phyloP scores from a whole-genome alignment of 805 yeast species.

The Wickerhamiella azyma region DNA sequence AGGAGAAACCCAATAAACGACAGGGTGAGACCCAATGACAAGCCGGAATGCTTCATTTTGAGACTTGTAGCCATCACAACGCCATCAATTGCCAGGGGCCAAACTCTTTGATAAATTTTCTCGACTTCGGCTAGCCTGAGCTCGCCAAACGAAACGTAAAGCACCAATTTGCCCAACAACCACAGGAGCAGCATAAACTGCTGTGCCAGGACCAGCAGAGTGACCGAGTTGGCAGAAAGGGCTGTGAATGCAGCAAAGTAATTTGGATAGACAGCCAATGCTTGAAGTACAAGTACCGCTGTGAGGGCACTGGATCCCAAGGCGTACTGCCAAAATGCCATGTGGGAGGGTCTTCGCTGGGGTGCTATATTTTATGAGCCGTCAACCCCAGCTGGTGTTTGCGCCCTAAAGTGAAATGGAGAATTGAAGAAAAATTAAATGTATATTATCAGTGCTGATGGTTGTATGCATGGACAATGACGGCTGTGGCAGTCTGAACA shows the following conservation, averaged over 20 bases:
- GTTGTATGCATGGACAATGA: conserved; percentile 76
- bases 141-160: conserved; percentile 53
- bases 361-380: neutral
- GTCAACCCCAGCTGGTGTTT: neutral
- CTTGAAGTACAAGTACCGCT: neutral
- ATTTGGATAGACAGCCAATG: conserved; percentile 36
- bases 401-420: neutral
- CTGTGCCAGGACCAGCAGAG: conserved; percentile 31
- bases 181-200: conserved; percentile 17
- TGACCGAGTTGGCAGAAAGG: conserved; percentile 37
- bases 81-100: conserved; percentile 45
- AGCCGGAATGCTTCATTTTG: conserved; percentile 35
- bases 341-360: neutral
- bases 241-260: conserved; percentile 36
- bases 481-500: conserved; percentile 93
- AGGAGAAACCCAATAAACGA: conserved; percentile 28
- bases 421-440: neutral
- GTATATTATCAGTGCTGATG: conserved; percentile 12
- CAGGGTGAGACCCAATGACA: conserved; percentile 29
- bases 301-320: conserved; percentile 1
- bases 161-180: conserved; percentile 36
- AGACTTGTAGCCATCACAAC: conserved; percentile 41
- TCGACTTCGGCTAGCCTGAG: conserved; percentile 64
- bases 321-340: conserved; percentile 6
- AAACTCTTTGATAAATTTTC: conserved; percentile 52